Percentiles rank a stretch among this genome's conserved stretches.
Conservation (phyloP, 2,329 filamentous ascomycete species). For the Podosphaera aphanis region DNA sequence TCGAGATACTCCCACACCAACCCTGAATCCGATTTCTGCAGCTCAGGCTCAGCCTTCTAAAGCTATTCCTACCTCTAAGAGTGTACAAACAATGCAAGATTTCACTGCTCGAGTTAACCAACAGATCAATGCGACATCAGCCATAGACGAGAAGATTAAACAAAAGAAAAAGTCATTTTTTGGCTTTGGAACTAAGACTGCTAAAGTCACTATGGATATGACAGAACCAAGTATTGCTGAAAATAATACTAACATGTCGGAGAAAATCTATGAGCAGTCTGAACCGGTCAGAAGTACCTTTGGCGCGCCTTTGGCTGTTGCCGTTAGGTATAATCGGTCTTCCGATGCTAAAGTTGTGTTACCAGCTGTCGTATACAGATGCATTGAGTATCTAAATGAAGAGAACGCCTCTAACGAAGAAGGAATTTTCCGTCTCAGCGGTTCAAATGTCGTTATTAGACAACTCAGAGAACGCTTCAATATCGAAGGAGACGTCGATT, state of each 20-base stretch:
- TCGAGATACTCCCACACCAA: constrained; percentile 7
- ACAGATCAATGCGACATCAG: constrained; percentile 23
- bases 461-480: constrained; percentile 83
- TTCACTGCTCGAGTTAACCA: constrained; percentile 71
- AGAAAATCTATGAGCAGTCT: constrained; percentile 20
- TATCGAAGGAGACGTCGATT: constrained; percentile 69
- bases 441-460: constrained; percentile 90
- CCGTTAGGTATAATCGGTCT: constrained; percentile 59
- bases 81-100: constrained; percentile 65
- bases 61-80: constrained; percentile 65
- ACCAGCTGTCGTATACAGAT: constrained; percentile 84
- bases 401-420: constrained; percentile 70
- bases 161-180: constrained; percentile 58
- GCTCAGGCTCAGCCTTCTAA: constrained; percentile 19
- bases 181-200: constrained; percentile 39
- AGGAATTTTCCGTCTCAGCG: constrained; percentile 87
- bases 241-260: constrained; percentile 21
- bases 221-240: constrained; percentile 31
- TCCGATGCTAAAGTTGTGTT: constrained; percentile 49
- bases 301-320: constrained; percentile 64
- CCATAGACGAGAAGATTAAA: constrained; percentile 51
- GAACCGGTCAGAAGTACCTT: constrained; percentile 51
- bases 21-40: constrained; percentile 5
- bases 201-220: constrained; percentile 32
- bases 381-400: constrained; percentile 71